Conservation (phyloP, 1,284 basidiomycete genomes). For the Golubevia pallescens region DNA sequence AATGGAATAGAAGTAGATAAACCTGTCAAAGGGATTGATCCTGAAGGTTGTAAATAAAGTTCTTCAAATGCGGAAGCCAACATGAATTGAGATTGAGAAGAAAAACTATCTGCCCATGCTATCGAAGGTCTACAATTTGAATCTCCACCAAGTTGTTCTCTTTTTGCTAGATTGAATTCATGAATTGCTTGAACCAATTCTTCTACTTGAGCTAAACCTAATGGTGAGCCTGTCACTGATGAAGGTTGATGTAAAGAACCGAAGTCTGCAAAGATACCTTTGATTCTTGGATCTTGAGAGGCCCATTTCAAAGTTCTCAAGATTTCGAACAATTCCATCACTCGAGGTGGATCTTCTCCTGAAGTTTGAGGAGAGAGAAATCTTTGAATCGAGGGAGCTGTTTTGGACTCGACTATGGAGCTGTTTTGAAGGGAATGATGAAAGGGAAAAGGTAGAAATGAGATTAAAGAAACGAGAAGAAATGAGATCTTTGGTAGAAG, state of each 20-base stretch:
- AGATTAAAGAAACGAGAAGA: no score
- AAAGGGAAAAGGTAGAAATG: no score
- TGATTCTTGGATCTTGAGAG: slow-evolving; percentile 34
- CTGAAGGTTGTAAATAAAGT: slow-evolving; percentile 65
- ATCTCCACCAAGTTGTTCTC: slow-evolving; percentile 33
- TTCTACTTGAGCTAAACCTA: slow-evolving; percentile 56
- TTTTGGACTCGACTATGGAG: slow-evolving; percentile 43
- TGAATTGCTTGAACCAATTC: slow-evolving; percentile 51
- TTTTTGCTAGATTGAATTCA: slow-evolving; percentile 55
- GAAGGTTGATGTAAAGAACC: slow-evolving; percentile 41
- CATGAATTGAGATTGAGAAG: slow-evolving; percentile 42
- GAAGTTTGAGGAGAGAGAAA: slow-evolving; percentile 35
- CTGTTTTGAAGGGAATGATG: slow-evolving; percentile 6
- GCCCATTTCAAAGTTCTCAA: slow-evolving; percentile 49
- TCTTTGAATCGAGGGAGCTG: slow-evolving; percentile 25
- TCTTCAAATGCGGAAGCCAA: slow-evolving; percentile 53
- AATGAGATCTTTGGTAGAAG: no score
- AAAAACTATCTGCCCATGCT: slow-evolving; percentile 55
- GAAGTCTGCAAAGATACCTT: slow-evolving; percentile 57
- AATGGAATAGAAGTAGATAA: slow-evolving; percentile 55
- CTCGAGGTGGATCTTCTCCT: slow-evolving; percentile 42
- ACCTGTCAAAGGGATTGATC: slow-evolving; percentile 65
- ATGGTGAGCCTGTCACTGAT: slow-evolving; percentile 22
- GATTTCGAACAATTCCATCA: slow-evolving; percentile 54
- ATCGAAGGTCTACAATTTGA: slow-evolving; percentile 35